Base-by-base conservation (phyloP, 306 rosid species). In the Prunus fruticosa region DNA sequence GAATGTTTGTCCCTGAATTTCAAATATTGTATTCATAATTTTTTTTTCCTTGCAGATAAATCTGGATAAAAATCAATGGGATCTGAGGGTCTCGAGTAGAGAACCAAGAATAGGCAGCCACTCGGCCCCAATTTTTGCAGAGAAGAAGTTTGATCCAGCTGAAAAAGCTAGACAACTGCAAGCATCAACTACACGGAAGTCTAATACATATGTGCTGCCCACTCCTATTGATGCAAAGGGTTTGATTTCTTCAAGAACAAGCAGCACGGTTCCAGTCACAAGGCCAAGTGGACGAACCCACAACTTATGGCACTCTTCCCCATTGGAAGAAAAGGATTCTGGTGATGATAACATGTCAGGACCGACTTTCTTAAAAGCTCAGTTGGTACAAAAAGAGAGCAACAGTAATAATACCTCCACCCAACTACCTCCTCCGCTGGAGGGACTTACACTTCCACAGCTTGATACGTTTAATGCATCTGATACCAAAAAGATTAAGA, bases 121-220 rank as follows among this genome's bases (percentile, higher is more conserved):
- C 89, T 93, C 98, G 34, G 98, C 96, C 69, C 98, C 98, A 76
- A 89, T 91, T 79, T 46, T 80, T 66, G 86, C 89, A 11, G 98
- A 91, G 80, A 89, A 86, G 86, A 90, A 89, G 83, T 91, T 87
- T 85, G 98, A 93, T 83, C 90, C 86, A 7, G 95, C 93, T 79
- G 98, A 91, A 80, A 93, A 78, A 85, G 89, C 81, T 25, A 91
- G 81, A 80, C 91, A 91, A 76, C 41, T 86, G 69, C 75, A 77
- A 73, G 73, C 76, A 30, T 76, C 87, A 72, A 53, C 90, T 64
- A 8, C 91, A 23, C 68, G 87, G 65, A 91, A 81, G 85, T 81
- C 91, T 72, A 76, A 82, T 83, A 83, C 95, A 32, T 93, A 93
- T 67, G 98, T 89, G 54, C 89, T 93, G 73, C 98, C 98, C 76